phyloP scores from a whole-genome alignment of 345 rosid genomes.

The Cardiospermum halicacabum region DNA sequence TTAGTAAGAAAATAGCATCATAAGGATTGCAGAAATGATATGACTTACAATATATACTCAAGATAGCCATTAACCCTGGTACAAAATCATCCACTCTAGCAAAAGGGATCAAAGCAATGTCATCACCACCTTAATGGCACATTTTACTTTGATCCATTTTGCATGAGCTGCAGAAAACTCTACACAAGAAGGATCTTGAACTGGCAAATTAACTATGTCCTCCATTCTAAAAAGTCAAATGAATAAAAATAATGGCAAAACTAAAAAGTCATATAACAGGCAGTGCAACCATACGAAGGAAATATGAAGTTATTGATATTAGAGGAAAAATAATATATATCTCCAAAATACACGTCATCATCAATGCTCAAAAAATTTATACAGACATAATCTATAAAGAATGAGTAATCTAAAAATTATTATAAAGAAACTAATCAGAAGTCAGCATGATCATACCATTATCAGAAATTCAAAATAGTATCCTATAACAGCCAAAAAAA shows the following conservation, averaged over 20 bases:
- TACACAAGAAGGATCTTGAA: constrained; percentile 47
- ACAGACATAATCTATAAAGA: neutral
- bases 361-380: neutral
- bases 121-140: constrained; percentile 53
- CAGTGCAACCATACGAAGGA: neutral
- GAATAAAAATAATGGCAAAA: neutral
- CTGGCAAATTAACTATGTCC: constrained; percentile 47
- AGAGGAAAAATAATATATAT: no score
- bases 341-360: neutral
- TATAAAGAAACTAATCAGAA: neutral
- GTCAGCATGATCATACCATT: no score
- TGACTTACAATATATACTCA: constrained; percentile 50
- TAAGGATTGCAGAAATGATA: neutral
- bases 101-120: constrained; percentile 48
- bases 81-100: constrained; percentile 53
- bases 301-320: neutral
- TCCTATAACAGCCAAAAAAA: no score
- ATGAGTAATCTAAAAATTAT: neutral
- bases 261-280: neutral
- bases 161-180: constrained; percentile 47
- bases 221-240: constrained; percentile 32
- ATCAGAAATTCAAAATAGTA: no score
- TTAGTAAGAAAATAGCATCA: neutral
- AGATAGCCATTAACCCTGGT: constrained; percentile 57
- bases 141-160: constrained; percentile 46